Evolutionary conservation across 306 rosid genomes (phyloP).

Genomic region (Echinosophora koreensis): DNA sequence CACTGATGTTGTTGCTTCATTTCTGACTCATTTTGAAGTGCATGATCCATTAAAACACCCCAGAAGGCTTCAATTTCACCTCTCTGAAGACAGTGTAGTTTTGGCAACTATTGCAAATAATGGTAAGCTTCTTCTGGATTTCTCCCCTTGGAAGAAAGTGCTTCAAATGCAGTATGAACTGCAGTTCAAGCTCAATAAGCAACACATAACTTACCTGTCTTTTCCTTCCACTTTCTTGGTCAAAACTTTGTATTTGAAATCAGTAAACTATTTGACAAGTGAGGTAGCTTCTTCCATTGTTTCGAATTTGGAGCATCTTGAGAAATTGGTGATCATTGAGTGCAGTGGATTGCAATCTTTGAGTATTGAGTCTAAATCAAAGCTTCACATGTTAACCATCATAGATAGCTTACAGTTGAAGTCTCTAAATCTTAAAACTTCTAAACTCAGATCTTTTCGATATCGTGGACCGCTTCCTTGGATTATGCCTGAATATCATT

Average conservation of each 20-base stretch:
- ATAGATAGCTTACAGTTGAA: slow-evolving; percentile 67
- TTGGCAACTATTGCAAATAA: slow-evolving; percentile 61
- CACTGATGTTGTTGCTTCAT: slow-evolving; percentile 46
- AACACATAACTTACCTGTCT: slow-evolving; percentile 36
- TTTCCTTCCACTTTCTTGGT: slow-evolving; percentile 56
- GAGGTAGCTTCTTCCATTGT: slow-evolving; percentile 62
- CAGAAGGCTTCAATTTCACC: slow-evolving; percentile 63
- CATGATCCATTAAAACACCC: slow-evolving; percentile 65
- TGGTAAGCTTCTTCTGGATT: slow-evolving; percentile 66
- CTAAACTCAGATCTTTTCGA: slow-evolving; percentile 62
- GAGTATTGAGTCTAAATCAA: slow-evolving; percentile 55
- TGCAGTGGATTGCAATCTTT: slow-evolving; percentile 68
- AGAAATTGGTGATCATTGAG: slow-evolving; percentile 63
- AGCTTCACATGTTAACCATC: slow-evolving; percentile 63
- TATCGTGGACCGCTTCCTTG: slow-evolving; percentile 68
- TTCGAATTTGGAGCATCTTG: slow-evolving; percentile 62
- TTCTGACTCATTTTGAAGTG: slow-evolving; percentile 55
- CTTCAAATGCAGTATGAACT: slow-evolving; percentile 51
- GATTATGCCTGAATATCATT: slow-evolving; percentile 65
- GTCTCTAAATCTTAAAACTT: slow-evolving; percentile 56
- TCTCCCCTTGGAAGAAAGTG: slow-evolving; percentile 54
- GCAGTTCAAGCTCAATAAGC: slow-evolving; percentile 49
- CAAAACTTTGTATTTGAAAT: slow-evolving; percentile 70
- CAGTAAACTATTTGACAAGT: slow-evolving; percentile 56
- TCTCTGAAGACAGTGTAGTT: slow-evolving; percentile 49